These are phyloP conservation scores for Pestalotiopsis sp. DNA, from an alignment of 2,329 filamentous ascomycete genomes.

Conservation along the genomic window DNA sequence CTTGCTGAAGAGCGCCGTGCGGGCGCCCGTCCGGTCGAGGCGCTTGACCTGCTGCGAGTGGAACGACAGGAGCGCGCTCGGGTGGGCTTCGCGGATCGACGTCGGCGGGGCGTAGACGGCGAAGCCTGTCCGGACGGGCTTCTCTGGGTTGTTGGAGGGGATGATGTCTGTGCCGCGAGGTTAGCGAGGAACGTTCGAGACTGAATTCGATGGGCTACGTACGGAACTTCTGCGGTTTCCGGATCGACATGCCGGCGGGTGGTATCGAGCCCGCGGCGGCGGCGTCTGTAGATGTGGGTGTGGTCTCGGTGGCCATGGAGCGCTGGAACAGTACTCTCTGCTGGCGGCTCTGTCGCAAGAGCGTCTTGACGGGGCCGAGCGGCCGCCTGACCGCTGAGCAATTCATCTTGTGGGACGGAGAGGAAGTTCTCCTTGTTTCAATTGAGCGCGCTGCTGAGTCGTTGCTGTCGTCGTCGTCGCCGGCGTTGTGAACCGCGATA, in stretches of 20 bases:
- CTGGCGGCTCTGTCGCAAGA: constrained; percentile 61
- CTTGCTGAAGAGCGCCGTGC: constrained; percentile 79
- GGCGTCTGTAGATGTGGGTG: constrained; percentile 19
- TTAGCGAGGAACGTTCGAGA: constrained; percentile 21
- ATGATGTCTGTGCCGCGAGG: constrained; percentile 27
- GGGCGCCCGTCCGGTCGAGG: constrained; percentile 84
- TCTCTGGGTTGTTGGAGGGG: constrained; percentile 31
- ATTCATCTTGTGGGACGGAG: constrained; percentile 52
- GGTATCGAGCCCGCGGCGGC: constrained; percentile 11
- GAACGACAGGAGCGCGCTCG: constrained; percentile 70
- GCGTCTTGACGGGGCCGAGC: constrained; percentile 69
- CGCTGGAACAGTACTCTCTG: constrained; percentile 44
- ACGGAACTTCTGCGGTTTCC: constrained; percentile 22
- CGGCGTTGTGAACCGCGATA: background rate
- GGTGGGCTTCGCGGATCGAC: constrained; percentile 57
- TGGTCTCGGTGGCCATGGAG: constrained; percentile 48
- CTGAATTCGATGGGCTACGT: constrained; percentile 14
- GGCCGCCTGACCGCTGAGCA: constrained; percentile 65
- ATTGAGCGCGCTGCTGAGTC: background rate
- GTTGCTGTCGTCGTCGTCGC: background rate
- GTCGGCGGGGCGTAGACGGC: constrained; percentile 59
- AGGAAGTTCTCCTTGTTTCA: background rate
- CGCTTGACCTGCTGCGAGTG: constrained; percentile 68
- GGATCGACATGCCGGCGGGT: constrained; percentile 13
- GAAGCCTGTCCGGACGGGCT: constrained; percentile 46